phyloP scores from a whole-genome alignment of 305 asterid species.

The Rubia balearica region DNA sequence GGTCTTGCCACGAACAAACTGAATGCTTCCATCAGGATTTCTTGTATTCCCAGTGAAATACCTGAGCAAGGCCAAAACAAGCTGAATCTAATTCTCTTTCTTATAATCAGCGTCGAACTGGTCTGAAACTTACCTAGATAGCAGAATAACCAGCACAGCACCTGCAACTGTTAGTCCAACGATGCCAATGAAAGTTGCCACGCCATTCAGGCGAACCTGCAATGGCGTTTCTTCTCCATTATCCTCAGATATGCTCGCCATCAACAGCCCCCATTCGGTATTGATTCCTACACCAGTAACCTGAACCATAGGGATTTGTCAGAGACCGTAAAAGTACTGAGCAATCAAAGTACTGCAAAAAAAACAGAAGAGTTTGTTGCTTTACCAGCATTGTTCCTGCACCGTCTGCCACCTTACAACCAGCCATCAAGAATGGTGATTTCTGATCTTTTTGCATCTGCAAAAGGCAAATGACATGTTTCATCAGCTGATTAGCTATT shows the following conservation, averaged over 20 bases:
- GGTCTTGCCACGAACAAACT: conserved; percentile 67
- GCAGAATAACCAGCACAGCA: conserved; percentile 60
- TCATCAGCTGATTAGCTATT: conserved; percentile 25
- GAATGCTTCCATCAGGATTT: conserved; percentile 66
- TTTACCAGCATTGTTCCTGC: conserved; percentile 90
- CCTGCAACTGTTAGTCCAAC: conserved; percentile 90
- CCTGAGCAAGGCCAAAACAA: conserved; percentile 30
- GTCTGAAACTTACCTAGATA: conserved; percentile 48
- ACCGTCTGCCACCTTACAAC: conserved; percentile 98
- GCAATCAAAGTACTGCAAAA: neutral
- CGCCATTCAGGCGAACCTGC: conserved; percentile 99
- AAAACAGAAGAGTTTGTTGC: neutral
- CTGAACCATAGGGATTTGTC: conserved; percentile 27
- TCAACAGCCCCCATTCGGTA: conserved; percentile 98
- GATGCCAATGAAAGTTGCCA: conserved; percentile 86
- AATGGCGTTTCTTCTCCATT: conserved; percentile 98
- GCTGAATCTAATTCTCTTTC: neutral
- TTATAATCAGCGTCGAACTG: neutral
- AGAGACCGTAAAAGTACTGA: neutral
- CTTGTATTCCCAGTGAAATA: conserved; percentile 74
- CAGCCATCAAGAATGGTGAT: conserved; percentile 86
- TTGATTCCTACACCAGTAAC: conserved; percentile 94
- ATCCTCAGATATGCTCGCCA: conserved; percentile 97
- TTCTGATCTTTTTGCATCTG: conserved; percentile 76
- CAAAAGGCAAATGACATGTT: conserved; percentile 9